phyloP scores from a whole-genome alignment of 176 grass and related monocot genomes.

The Pontederia crassipes region DNA sequence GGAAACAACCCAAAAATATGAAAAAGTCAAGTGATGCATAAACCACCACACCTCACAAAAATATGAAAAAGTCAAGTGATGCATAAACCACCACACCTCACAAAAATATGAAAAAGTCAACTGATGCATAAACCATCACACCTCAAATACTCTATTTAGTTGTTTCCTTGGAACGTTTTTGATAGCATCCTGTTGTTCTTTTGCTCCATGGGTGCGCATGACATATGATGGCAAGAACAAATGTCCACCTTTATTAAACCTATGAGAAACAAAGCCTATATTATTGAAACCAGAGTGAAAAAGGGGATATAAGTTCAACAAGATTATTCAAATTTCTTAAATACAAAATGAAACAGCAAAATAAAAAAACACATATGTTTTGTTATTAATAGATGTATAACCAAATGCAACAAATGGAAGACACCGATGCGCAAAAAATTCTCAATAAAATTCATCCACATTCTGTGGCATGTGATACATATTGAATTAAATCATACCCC shows the following conservation, averaged over 20 bases:
- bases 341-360: too few relatives aligned
- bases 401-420: too few relatives aligned
- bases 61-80: background rate
- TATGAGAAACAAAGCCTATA: slow-evolving; percentile 21
- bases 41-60: slow-evolving; percentile 23
- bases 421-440: too few relatives aligned
- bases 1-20: background rate
- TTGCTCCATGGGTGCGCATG: slow-evolving; percentile 89
- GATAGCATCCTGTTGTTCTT: slow-evolving; percentile 81
- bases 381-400: too few relatives aligned
- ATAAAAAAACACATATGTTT: too few relatives aligned
- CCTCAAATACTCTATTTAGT: slow-evolving; percentile 74
- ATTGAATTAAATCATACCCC: slow-evolving; percentile 43
- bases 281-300: background rate
- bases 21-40: background rate
- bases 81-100: background rate
- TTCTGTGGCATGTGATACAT: too few relatives aligned
- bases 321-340: too few relatives aligned
- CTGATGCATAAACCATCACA: slow-evolving; percentile 10
- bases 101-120: background rate
- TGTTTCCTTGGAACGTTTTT: slow-evolving; percentile 68
- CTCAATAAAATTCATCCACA: too few relatives aligned
- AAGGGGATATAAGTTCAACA: too few relatives aligned
- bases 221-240: slow-evolving; percentile 82
- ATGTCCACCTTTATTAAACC: slow-evolving; percentile 78